Evolutionary conservation across 2,329 filamentous ascomycete species (phyloP), one percentile per base, ranked within the genome.

Genomic region (Simplicillium sp.): DNA sequence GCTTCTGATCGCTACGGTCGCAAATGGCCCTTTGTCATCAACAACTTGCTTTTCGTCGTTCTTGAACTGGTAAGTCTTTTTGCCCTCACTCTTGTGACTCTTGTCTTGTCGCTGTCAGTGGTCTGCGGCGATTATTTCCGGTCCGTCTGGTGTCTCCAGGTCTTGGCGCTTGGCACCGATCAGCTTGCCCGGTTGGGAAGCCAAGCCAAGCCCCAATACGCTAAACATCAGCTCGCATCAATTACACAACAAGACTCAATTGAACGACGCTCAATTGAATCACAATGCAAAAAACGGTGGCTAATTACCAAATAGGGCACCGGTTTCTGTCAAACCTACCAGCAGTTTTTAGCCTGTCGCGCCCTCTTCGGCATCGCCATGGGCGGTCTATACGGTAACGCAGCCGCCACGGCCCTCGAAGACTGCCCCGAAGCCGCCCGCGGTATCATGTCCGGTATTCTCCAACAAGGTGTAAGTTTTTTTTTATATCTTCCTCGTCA

Each of bases 381-480:
- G 85, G 86, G 86, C 32, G 86, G 85, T 48, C 50, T 89, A 2
- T 80, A 88, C 59, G 86, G 86, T 42, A 87, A 87, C 51, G 84
- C 82, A 2, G 82, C 83, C 9, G 83, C 84, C 4, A 89, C 85
- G 51, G 84, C 84, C 0, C 70, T 90, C 9, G 86, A 90, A 54
- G 84, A 87, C 52, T 75, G 80, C 44, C 83, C 82, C 4, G 60
- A 66, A 34, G 76, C 80, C 46, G 75, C 82, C 3, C 73, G 84
- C 50, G 84, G 84, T 49, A 64, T 89, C 18, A 82, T 88, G 69
- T 82, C 77, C 36, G 84, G 84, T 47, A 80, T 88, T 25, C 65
- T 88, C 0, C 84, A 89, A 51, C 82, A 87, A 59, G 84, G 84
- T 25, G 63, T 65, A 56, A 51, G 61, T 55, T 18, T 6, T 13